phyloP scores from a whole-genome alignment of 805 yeast genomes.

The Naumovozyma baii region DNA sequence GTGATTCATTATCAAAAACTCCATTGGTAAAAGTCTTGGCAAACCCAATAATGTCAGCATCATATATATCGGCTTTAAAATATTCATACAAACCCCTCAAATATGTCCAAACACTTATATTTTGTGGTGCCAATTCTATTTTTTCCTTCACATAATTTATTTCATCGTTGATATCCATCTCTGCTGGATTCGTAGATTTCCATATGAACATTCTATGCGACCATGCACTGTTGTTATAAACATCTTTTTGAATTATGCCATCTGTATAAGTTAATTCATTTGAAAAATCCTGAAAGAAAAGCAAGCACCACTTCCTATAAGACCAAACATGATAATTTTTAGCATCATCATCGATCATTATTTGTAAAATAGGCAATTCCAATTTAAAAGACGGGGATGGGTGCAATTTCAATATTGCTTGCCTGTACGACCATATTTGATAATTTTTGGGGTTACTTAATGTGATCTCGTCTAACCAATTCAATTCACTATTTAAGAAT shows the following conservation, averaged over 20 bases:
- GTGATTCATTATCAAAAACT: conserved; percentile 8
- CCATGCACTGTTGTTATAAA: conserved; percentile 92
- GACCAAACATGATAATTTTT: conserved; percentile 98
- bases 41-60: conserved; percentile 37
- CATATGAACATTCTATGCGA: conserved; percentile 63
- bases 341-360: conserved; percentile 66
- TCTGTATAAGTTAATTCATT: conserved; percentile 47
- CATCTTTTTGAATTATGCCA: conserved; percentile 45
- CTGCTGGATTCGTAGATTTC: conserved; percentile 18
- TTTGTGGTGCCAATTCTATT: conserved; percentile 62
- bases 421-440: conserved; percentile 95
- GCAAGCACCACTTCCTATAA: conserved; percentile 74
- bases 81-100: conserved; percentile 45
- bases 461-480: conserved; percentile 73
- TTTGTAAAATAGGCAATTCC: conserved; percentile 56
- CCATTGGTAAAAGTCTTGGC: conserved; percentile 35
- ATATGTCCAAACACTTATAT: conserved; percentile 82
- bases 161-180: conserved; percentile 34
- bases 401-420: conserved; percentile 41
- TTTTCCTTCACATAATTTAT: conserved; percentile 39
- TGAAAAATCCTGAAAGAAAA: conserved; percentile 40
- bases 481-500: conserved; percentile 42
- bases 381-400: conserved; percentile 29
- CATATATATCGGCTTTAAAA: conserved; percentile 15
- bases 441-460: conserved; percentile 78